Conservation (phyloP, 352 stramenopile genomes). For the Blastocystis sp. region DNA sequence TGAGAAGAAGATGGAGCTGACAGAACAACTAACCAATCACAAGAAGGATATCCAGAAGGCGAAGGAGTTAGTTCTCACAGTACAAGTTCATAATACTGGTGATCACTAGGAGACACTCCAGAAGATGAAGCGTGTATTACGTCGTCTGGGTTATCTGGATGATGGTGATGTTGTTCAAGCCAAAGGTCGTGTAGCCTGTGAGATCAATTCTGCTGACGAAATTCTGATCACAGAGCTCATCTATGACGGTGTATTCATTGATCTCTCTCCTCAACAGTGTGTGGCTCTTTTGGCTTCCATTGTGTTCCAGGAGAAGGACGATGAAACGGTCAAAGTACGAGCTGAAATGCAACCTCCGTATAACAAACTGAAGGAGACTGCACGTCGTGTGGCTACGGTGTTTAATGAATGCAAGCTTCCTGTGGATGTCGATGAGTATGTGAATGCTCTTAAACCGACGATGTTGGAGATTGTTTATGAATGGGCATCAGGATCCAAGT, state of each 20-base stretch:
- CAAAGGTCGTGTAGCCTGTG: slow-evolving; percentile 94
- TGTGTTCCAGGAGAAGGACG: slow-evolving; percentile 81
- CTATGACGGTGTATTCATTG: slow-evolving; percentile 93
- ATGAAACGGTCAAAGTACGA: slow-evolving; percentile 66
- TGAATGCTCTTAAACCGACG: slow-evolving; percentile 89
- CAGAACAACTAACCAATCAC: slow-evolving; percentile 84
- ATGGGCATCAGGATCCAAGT: slow-evolving; percentile 93
- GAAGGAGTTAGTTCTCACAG: slow-evolving; percentile 40
- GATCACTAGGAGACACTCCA: slow-evolving; percentile 73
- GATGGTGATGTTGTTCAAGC: slow-evolving; percentile 89
- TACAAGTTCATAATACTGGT: background rate
- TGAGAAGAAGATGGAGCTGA: slow-evolving; percentile 86
- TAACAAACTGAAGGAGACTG: slow-evolving; percentile 85
- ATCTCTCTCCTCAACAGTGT: slow-evolving; percentile 88
- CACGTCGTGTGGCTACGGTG: slow-evolving; percentile 79
- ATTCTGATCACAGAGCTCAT: slow-evolving; percentile 95
- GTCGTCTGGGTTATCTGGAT: slow-evolving; percentile 88
- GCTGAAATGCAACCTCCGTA: slow-evolving; percentile 79
- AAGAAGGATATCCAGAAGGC: slow-evolving; percentile 75
- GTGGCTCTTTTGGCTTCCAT: slow-evolving; percentile 89
- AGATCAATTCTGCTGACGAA: slow-evolving; percentile 95
- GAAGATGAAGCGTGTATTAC: slow-evolving; percentile 88
- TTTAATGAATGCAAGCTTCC: slow-evolving; percentile 82
- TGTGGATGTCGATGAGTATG: slow-evolving; percentile 92
- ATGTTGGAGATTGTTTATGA: slow-evolving; percentile 80